Conservation (phyloP, 441 rosid genomes). For the Gossypium trilobum region DNA sequence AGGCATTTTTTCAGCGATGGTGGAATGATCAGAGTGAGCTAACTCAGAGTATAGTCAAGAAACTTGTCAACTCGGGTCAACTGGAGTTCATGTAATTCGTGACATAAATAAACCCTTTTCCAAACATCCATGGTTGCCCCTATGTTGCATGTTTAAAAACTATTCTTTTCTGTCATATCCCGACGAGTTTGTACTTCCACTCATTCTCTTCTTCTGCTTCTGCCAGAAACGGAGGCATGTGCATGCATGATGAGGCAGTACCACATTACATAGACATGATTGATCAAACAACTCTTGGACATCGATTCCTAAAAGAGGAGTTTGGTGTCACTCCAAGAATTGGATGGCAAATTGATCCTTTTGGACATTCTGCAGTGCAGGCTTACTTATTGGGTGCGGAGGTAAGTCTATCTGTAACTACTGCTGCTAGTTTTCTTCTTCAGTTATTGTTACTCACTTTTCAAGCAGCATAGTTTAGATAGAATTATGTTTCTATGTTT, state of each 20-base stretch:
- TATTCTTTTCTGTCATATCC: background rate
- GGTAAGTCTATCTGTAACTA: constrained; percentile 30
- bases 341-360: constrained; percentile 99
- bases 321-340: constrained; percentile 89
- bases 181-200: background rate
- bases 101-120: constrained; percentile 1
- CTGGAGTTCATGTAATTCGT: constrained; percentile 81
- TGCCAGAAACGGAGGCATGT: constrained; percentile 91
- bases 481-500: constrained; percentile 20
- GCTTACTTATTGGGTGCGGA: constrained; percentile 95
- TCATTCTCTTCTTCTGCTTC: constrained; percentile 9
- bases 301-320: constrained; percentile 62
- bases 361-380: constrained; percentile 98
- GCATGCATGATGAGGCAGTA: constrained; percentile 98
- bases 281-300: constrained; percentile 96
- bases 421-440: constrained; percentile 9
- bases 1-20: constrained; percentile 99
- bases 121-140: background rate
- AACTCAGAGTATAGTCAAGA: constrained; percentile 49
- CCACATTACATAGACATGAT: constrained; percentile 96
- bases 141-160: background rate
- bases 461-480: constrained; percentile 6
- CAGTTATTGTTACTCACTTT: constrained; percentile 10
- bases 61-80: constrained; percentile 71
- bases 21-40: constrained; percentile 82